Conservation (phyloP, 208 protist genomes). For the Herpetomonas samuelpessoai region DNA sequence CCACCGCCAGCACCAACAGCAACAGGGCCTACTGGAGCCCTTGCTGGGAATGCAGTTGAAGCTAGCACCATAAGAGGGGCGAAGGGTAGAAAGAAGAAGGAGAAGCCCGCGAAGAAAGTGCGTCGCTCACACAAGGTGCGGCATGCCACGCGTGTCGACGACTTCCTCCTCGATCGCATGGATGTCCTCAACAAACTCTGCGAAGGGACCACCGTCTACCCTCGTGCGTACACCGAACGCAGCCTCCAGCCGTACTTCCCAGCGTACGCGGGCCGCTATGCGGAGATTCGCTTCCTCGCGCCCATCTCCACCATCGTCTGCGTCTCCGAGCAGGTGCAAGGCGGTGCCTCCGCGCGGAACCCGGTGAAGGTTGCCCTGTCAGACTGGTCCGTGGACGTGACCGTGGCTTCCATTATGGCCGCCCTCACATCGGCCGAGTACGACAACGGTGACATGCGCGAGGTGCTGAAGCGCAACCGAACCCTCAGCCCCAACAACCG, state of each 20-base stretch:
- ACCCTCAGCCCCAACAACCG: background rate
- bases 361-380: background rate
- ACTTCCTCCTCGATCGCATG: background rate
- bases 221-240: background rate
- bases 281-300: background rate
- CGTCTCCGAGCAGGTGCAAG: background rate
- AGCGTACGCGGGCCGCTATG: background rate
- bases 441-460: background rate
- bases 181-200: background rate
- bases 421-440: background rate
- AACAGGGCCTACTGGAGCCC: too few relatives aligned
- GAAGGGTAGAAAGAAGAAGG: background rate
- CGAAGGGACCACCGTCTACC: background rate
- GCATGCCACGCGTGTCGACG: background rate
- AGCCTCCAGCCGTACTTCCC: background rate
- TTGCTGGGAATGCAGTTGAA: too few relatives aligned
- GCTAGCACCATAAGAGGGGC: too few relatives aligned
- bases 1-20: too few relatives aligned
- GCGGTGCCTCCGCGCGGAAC: background rate
- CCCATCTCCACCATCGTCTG: background rate
- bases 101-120: too few relatives aligned
- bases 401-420: background rate
- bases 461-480: background rate
- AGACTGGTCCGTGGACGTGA: background rate
- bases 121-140: too few relatives aligned